Base-by-base conservation (phyloP, 305 asterid genomes). In the Fraxinus sp. region DNA sequence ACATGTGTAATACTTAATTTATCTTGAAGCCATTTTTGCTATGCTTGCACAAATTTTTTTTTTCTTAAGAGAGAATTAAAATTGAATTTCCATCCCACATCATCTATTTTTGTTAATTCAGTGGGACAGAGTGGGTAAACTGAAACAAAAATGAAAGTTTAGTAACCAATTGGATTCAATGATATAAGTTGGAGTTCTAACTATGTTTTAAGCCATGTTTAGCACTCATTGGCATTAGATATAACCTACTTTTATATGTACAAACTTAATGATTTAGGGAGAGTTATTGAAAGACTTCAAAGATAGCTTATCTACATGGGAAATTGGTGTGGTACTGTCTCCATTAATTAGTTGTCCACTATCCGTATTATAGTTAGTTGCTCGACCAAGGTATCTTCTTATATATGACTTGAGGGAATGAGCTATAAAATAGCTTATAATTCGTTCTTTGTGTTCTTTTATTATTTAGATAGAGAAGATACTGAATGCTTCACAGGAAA, bases 341-440 rank as follows among this genome's bases (percentile, higher is more conserved):
- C 36, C 55, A 24, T 36, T 39, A 55, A 41, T 62, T 16, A 71
- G 28, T 76, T 80, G n/a, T 36, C 24, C 24, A 46, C 66, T 11
- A 32, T 52, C 49, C 62, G 76, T 46, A 73, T 57, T 24, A 32
- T n/a, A 55, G 71, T 26, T 83, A n/a, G n/a, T n/a, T n/a, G 26
- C 39, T 28, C 1, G 39, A 57, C 77, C 18, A 55, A 7, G 1
- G 8, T 64, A 37, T 76, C 16, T 66, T 79, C 71, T 76, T 35
- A 9, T 26, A 44, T 18, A 44, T 36, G 46, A 76, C 26, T 55
- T 44, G 74, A 52, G 39, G 9, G 8, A 59, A 62, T 37, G 28
- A 32, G 74, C 80, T 46, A 59, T 49, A 77, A 30, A 8, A n/a
- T 71, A 20, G 77, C 52, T 68, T 74, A 78, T 52, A 71, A 78